phyloP scores from a whole-genome alignment of 2,329 filamentous ascomycete species.

The Drechslerella coelobrocha region DNA sequence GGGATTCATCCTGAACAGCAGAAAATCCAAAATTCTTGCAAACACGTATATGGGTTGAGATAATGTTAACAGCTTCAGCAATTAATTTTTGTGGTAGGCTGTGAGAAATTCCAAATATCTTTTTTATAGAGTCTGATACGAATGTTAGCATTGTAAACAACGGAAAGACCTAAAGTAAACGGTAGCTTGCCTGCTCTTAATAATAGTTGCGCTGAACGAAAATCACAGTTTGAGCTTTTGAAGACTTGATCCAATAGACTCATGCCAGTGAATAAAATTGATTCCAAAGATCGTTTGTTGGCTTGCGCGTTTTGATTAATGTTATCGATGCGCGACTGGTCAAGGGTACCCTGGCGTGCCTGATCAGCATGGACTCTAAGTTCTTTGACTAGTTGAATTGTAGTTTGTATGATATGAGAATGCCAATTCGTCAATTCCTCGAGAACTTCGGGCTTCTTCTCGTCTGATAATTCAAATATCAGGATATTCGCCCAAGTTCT shows the following conservation, averaged over 20 bases:
- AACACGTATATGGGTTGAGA: constrained; percentile 48
- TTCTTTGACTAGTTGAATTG: constrained; percentile 66
- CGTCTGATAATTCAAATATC: constrained; percentile 65
- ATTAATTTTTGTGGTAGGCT: constrained; percentile 52
- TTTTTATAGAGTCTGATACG: constrained; percentile 19
- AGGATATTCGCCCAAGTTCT: constrained; percentile 70
- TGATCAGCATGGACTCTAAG: constrained; percentile 59
- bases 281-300: constrained; percentile 18
- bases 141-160: background rate
- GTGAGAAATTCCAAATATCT: constrained; percentile 28
- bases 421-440: constrained; percentile 66
- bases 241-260: constrained; percentile 15
- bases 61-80: constrained; percentile 52
- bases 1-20: constrained; percentile 65
- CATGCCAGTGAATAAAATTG: constrained; percentile 17
- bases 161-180: background rate
- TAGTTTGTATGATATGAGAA: constrained; percentile 65
- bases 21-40: constrained; percentile 49
- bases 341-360: constrained; percentile 14
- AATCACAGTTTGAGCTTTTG: constrained; percentile 25
- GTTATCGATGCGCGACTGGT: constrained; percentile 8
- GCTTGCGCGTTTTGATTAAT: constrained; percentile 14
- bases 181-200: background rate
- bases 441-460: constrained; percentile 59
- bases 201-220: constrained; percentile 24